Percentiles rank a stretch among this genome's conserved stretches.
Evolutionary conservation across 192 early-diverging fungal genomes (phyloP).

Genomic region (Spizellomyces punctatus): DNA sequence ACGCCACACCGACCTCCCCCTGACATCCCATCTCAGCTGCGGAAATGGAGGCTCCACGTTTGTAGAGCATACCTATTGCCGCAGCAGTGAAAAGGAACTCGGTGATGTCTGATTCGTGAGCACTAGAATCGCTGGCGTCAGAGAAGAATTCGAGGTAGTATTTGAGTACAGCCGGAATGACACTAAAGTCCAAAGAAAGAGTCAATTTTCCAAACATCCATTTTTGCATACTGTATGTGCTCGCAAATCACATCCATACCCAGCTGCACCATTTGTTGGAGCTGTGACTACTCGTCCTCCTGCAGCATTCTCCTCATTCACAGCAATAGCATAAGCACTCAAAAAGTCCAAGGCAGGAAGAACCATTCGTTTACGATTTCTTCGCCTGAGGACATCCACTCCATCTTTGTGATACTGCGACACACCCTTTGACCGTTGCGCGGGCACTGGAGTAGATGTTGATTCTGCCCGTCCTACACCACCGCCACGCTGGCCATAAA

Average conservation of each 20-base stretch:
- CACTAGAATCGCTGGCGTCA: constrained; percentile 48
- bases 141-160: constrained; percentile 95
- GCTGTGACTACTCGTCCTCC: constrained; percentile 86
- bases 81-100: constrained; percentile 92
- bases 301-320: constrained; percentile 77
- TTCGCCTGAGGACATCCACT: constrained; percentile 9
- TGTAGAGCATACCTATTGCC: constrained; percentile 96
- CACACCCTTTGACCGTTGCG: constrained; percentile 14
- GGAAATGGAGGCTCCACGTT: constrained; percentile 90
- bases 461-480: not conserved
- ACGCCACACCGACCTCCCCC: constrained; percentile 97
- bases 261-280: constrained; percentile 95
- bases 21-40: constrained; percentile 98
- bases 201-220: not conserved
- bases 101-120: constrained; percentile 66
- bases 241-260: constrained; percentile 40
- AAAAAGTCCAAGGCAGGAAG: constrained; percentile 90
- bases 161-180: constrained; percentile 92
- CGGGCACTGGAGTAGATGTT: not conserved
- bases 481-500: constrained; percentile 12
- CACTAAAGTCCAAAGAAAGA: constrained; percentile 13
- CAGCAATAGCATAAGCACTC: constrained; percentile 91
- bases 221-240: not conserved
- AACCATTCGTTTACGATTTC: constrained; percentile 49
- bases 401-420: constrained; percentile 32